Percentiles rank a stretch among this genome's conserved stretches.
Conservation (phyloP, 768 basidiomycete species). For the Phlebiopsis flavidoalba region DNA sequence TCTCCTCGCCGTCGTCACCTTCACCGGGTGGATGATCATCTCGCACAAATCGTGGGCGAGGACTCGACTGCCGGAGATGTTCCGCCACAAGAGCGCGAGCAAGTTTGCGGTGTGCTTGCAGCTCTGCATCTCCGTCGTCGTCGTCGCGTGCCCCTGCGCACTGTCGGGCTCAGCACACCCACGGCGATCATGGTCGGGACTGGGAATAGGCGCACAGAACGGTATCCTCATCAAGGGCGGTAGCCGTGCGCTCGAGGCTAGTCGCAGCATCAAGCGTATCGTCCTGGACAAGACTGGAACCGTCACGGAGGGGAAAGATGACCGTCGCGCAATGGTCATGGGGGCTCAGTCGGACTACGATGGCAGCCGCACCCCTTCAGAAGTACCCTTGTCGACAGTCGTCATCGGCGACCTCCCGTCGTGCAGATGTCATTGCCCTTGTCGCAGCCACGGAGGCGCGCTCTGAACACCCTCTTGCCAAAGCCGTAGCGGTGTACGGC, state of each 20-base stretch:
- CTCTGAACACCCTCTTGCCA: constrained; percentile 95
- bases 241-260: constrained; percentile 82
- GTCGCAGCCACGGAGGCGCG: constrained; percentile 82
- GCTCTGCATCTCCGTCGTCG: constrained; percentile 96
- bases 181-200: constrained; percentile 99
- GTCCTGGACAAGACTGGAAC: constrained; percentile 98
- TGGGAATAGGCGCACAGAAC: constrained; percentile 93
- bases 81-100: constrained; percentile 77
- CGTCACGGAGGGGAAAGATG: constrained; percentile 91
- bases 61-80: constrained; percentile 72
- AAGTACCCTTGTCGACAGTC: constrained; percentile 20
- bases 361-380: not conserved
- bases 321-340: constrained; percentile 73
- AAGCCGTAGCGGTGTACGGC: constrained; percentile 84
- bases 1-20: constrained; percentile 75
- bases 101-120: constrained; percentile 90
- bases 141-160: constrained; percentile 97
- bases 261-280: constrained; percentile 73
- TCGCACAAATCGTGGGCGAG: constrained; percentile 50
- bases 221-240: constrained; percentile 99
- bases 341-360: constrained; percentile 57
- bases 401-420: constrained; percentile 63
- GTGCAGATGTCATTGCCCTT: constrained; percentile 68
- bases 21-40: constrained; percentile 78
- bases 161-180: constrained; percentile 87